Evolutionary conservation across 169 alveolate genomes (phyloP), one percentile per base, ranked within the genome.

Genomic region (Babesia caballi): DNA sequence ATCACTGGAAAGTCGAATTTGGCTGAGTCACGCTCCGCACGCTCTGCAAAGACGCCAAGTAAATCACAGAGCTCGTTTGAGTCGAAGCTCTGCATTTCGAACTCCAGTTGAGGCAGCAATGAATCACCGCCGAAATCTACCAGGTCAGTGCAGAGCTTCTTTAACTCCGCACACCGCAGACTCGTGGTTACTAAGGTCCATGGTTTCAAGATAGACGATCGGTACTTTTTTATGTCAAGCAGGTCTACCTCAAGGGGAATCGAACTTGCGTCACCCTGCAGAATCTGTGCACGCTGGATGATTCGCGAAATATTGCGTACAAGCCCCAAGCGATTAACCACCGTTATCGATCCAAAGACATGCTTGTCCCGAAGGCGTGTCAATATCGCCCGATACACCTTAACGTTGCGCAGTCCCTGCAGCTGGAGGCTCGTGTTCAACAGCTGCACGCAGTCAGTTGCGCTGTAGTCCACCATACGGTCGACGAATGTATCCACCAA

Each of bases 61-160:
- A 81, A 27, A 28, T 69, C 84, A 23, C 67, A 30, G n/a, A 81
- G 68, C 38, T 81, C 88, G 23, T 60, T 40, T 5, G 84, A 30
- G 53, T 72, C 88, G 28, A 63, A 63, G 28, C 66, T 67, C 50
- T 72, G 69, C 28, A 81, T 33, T 21, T 81, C 88, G 46, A 44
- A 69, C 58, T 70, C 84, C 66, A 81, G 54, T 52, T 69, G 83
- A 14, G 88, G 88, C 19, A 81, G 63, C 50, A 81, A 27, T n/a
- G 77, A 42, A 15, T 71, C 77, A 21, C 77, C 82, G 2, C 81
- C 76, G 28, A 67, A 78, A n/a, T 35, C 40, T 17, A 68, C 80
- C 41, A 78, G 15, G 21, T 66, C 67, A 19, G 21, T 42, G 36
- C 67, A 65, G 28, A 78, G 30, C 23, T 63, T 78, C 40, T 38